Evolutionary conservation across 192 early-diverging fungal species (phyloP).

Genomic region (Gryganskiella cystojenkinii): DNA sequence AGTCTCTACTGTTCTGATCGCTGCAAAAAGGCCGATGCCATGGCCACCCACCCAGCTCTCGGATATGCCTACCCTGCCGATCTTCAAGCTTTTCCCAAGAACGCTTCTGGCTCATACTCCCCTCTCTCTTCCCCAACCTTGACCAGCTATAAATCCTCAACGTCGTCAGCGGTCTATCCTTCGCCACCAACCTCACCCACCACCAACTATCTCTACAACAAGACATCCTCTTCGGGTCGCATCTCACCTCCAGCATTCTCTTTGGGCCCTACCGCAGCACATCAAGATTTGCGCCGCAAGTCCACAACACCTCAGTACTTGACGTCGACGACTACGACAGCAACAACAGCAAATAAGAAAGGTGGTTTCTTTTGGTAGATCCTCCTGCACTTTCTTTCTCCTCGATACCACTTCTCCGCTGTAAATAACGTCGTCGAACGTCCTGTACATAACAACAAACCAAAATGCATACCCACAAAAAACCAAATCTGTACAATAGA

Average conservation of each 20-base stretch:
- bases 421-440: neutral
- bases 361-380: constrained; percentile 45
- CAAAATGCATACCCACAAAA: constrained; percentile 2
- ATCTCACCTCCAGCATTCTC: constrained; percentile 50
- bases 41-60: constrained; percentile 40
- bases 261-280: constrained; percentile 27
- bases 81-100: constrained; percentile 40
- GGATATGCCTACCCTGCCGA: constrained; percentile 46
- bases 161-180: constrained; percentile 18
- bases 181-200: constrained; percentile 48
- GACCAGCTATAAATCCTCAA: constrained; percentile 32
- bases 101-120: constrained; percentile 14
- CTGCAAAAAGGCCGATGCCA: constrained; percentile 51
- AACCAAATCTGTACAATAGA: neutral
- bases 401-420: neutral
- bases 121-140: constrained; percentile 43
- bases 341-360: constrained; percentile 24
- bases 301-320: constrained; percentile 43
- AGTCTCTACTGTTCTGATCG: constrained; percentile 53
- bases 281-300: constrained; percentile 28
- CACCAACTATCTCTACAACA: constrained; percentile 50
- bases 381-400: neutral
- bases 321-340: constrained; percentile 30
- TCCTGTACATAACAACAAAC: neutral
- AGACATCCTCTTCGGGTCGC: constrained; percentile 35